Evolutionary conservation across 495 filamentous ascomycete species (phyloP), one percentile per base, ranked within the genome.

Genomic region (Aspergillus diversus): DNA sequence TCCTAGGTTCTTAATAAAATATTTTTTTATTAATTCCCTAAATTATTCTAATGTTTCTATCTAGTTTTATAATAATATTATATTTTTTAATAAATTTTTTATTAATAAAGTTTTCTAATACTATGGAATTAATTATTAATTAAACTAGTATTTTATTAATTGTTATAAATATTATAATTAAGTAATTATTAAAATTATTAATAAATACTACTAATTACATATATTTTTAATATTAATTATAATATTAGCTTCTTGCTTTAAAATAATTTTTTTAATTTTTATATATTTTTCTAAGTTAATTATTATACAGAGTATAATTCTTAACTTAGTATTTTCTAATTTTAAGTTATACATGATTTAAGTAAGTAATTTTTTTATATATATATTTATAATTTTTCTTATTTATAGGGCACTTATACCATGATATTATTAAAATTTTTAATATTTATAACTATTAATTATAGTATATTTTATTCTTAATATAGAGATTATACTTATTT

Each of bases 181-280:
- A 43, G 1, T 43, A 43, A 43, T 43, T 43, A 5, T 8, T 43
- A 5, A 27, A 1, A 5, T 65, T 63, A 50, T 27, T 42, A 16
- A 63, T 16, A 54, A 33, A 0, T 53, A 47, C 43, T 27, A 27
- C 2, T 27, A 27, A 2, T 27, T 27, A 27, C 2, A 27, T 27
- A 27, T 27, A 27, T 27, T 27, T 27, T 27, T 27, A 27, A 27
- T 37, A 37, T 37, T 43, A 48, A 47, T 55, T 65, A 61, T 53
- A 39, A 57, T 64, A 43, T 43, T 15, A 9, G 1, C 15, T 9
- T 43, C 15, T 9, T 43, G 3, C 3, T 43, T 15, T 43, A 43
- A 1, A 43, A 43, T 43, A 43, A 2, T 43, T 3, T 9, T 43
- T 43, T 3, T 43, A 43, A 27, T 27, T 43, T 3, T 43, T 2